Percentiles rank a stretch among this genome's conserved stretches.
Evolutionary conservation across 2,329 filamentous ascomycete species (phyloP).

Genomic region (Colletotrichum sp.): DNA sequence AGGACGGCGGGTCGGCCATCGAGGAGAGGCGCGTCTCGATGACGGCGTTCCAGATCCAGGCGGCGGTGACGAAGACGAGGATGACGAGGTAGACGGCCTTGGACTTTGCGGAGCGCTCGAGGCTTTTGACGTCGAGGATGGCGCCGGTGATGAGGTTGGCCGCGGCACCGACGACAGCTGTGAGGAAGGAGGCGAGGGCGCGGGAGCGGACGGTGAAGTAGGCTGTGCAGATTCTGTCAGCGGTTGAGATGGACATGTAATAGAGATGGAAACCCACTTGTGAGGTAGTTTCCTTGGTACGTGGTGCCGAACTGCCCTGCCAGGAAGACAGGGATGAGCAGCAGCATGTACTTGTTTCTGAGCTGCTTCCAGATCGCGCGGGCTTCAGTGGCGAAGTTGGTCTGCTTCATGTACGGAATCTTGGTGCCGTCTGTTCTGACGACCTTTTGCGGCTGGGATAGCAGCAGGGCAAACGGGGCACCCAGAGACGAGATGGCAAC

Average conservation of each 20-base stretch:
- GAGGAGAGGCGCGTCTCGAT: slow-evolving; percentile 6
- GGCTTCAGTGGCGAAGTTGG: slow-evolving; percentile 1
- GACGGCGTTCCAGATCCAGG: slow-evolving; percentile 13
- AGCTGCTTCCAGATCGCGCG: slow-evolving; percentile 15
- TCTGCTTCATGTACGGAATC: slow-evolving; percentile 28
- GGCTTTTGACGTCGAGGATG: background rate
- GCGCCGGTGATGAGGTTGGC: slow-evolving; percentile 9
- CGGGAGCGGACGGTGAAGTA: slow-evolving; percentile 17
- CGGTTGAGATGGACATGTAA: accelerated
- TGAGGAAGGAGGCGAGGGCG: slow-evolving; percentile 4
- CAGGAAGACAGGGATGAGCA: slow-evolving; percentile 10
- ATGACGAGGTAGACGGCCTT: slow-evolving; percentile 9
- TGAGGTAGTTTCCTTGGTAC: slow-evolving; percentile 12
- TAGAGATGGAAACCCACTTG: background rate
- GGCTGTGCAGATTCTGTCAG: background rate
- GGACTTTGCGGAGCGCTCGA: slow-evolving; percentile 2
- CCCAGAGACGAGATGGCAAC: slow-evolving; percentile 53
- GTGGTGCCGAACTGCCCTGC: slow-evolving; percentile 15
- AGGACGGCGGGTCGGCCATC: background rate
- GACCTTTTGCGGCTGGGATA: slow-evolving; percentile 50
- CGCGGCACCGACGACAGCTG: slow-evolving; percentile 4
- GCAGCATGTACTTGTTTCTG: slow-evolving; percentile 14
- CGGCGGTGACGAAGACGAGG: background rate
- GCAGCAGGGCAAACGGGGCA: slow-evolving; percentile 43
- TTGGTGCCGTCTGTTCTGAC: slow-evolving; percentile 45